Conservation (phyloP, 495 filamentous ascomycete genomes). For the Platismatia glauca region DNA sequence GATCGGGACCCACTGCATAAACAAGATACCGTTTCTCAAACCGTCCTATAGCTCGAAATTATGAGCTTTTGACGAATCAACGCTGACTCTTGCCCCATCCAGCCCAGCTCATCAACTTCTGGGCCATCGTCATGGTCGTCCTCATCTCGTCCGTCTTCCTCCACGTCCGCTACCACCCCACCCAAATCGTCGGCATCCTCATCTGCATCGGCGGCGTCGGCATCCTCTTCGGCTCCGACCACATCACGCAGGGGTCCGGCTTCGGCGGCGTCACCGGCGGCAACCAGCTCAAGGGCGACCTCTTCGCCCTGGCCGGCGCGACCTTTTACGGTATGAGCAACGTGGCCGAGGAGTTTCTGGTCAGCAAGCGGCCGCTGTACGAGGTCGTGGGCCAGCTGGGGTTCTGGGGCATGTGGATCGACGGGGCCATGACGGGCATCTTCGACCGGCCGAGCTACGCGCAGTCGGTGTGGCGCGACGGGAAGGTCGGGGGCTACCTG, state of each 20-base stretch:
- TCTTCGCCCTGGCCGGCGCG: conserved; percentile 82
- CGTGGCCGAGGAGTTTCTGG: conserved; percentile 85
- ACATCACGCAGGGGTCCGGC: conserved; percentile 61
- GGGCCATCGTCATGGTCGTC: conserved; percentile 92
- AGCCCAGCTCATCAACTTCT: conserved; percentile 95
- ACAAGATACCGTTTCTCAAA: no score
- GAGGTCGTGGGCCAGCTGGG: conserved; percentile 89
- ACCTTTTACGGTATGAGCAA: conserved; percentile 89
- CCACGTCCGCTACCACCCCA: conserved; percentile 74
- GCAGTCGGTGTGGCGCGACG: conserved; percentile 56
- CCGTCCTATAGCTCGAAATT: no score
- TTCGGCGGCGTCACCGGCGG: conserved; percentile 43
- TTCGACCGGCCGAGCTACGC: conserved; percentile 73
- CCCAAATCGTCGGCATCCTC: conserved; percentile 78
- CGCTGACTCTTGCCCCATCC: not conserved
- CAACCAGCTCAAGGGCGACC: conserved; percentile 79
- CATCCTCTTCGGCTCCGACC: conserved; percentile 77
- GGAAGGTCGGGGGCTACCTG: conserved; percentile 66
- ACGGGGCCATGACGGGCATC: conserved; percentile 79
- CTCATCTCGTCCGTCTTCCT: conserved; percentile 73
- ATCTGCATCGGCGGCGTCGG: conserved; percentile 91
- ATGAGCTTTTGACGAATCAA: not conserved
- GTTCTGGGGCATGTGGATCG: conserved; percentile 84
- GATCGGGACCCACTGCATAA: no score
- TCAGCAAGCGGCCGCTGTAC: conserved; percentile 76